A percentile compares a stretch with the other conserved stretches of the same genome.
phyloP scores from a whole-genome alignment of 1,139 yeast genomes.

The Pneumocystis wakefieldiae region DNA sequence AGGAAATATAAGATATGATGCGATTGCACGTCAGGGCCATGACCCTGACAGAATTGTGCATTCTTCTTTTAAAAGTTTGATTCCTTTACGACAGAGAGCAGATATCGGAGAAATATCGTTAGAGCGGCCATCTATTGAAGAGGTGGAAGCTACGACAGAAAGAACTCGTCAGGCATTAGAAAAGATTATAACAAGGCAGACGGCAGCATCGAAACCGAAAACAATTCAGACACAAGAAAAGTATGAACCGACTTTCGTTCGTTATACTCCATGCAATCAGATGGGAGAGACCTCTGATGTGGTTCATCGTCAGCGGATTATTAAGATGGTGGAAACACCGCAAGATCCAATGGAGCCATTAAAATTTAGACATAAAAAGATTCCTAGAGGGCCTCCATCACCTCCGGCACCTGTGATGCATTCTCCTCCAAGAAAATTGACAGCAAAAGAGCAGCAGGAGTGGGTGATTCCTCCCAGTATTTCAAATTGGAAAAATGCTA shows the following conservation, averaged over 20 bases:
- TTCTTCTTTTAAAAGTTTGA: constrained; percentile 29
- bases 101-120: constrained; percentile 24
- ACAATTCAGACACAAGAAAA: constrained; percentile 18
- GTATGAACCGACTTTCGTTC: constrained; percentile 30
- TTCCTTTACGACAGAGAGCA: constrained; percentile 35
- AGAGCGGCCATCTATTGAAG: constrained; percentile 30
- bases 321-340: constrained; percentile 44
- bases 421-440: constrained; percentile 40
- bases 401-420: constrained; percentile 44
- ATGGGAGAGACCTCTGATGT: constrained; percentile 21
- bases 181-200: constrained; percentile 29
- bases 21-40: constrained; percentile 27
- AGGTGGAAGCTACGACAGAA: constrained; percentile 28
- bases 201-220: constrained; percentile 22
- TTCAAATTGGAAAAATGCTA: constrained; percentile 91
- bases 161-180: constrained; percentile 37
- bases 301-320: constrained; percentile 27
- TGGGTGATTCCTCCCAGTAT: constrained; percentile 90
- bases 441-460: constrained; percentile 59
- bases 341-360: constrained; percentile 85
- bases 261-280: constrained; percentile 35
- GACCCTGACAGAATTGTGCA: constrained; percentile 24
- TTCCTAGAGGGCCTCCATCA: constrained; percentile 38
- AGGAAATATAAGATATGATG: constrained; percentile 25
- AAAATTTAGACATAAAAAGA: constrained; percentile 57